A percentile compares a stretch with the other conserved stretches of the same genome.
phyloP scores from a whole-genome alignment of 805 yeast species.

The Pichia membranifaciens region DNA sequence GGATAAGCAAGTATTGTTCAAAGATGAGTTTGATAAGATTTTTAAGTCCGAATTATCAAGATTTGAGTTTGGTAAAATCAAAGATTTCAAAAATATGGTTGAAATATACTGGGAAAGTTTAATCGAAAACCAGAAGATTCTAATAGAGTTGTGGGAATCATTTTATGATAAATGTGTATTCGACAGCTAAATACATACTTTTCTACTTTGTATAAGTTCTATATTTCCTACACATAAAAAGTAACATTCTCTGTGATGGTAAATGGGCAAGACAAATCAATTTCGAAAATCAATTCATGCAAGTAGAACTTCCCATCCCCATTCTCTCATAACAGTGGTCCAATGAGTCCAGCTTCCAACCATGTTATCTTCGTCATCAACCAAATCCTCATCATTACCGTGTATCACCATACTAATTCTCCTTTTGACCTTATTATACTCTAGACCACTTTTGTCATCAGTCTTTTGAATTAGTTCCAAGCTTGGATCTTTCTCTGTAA shows the following conservation, averaged over 20 bases:
- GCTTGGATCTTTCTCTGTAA: constrained; percentile 1
- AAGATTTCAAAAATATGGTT: constrained; percentile 81
- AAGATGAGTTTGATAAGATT: constrained; percentile 55
- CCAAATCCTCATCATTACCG: constrained; percentile 36
- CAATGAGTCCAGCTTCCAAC: constrained; percentile 54
- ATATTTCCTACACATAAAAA: neutral
- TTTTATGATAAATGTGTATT: constrained; percentile 57
- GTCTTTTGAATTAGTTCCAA: constrained; percentile 2
- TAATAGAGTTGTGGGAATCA: constrained; percentile 81
- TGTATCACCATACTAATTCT: constrained; percentile 32
- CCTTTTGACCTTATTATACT: constrained; percentile 21
- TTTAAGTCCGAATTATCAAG: constrained; percentile 62
- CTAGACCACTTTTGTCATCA: constrained; percentile 13
- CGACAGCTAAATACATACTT: constrained; percentile 12
- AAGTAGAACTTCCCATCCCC: constrained; percentile 70
- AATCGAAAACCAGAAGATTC: constrained; percentile 89
- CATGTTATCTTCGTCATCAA: constrained; percentile 31
- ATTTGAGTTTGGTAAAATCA: constrained; percentile 71
- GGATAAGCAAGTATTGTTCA: constrained; percentile 48
- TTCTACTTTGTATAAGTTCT: neutral
- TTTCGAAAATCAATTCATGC: constrained; percentile 35
- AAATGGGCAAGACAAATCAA: neutral
- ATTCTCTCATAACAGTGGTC: constrained; percentile 65
- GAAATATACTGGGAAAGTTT: constrained; percentile 88
- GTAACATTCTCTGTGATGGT: neutral